Evolutionary conservation across 2,329 filamentous ascomycete species (phyloP).

Genomic region (Fusarium albidum): DNA sequence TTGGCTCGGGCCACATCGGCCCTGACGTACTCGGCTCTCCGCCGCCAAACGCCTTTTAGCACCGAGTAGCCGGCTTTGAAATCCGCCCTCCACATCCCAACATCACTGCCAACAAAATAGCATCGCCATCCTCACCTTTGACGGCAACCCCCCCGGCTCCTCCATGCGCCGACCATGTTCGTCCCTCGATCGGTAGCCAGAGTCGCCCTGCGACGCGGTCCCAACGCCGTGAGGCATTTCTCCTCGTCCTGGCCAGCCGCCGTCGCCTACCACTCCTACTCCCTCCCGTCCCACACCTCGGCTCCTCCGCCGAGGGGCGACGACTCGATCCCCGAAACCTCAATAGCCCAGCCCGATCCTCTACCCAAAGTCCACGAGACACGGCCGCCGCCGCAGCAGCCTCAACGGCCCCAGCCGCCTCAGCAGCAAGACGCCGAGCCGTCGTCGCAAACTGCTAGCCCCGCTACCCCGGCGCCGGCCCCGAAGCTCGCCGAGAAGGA

Average conservation of each 20-base stretch:
- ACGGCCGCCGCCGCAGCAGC: constrained; percentile 49
- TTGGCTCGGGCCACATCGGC: constrained; percentile 49
- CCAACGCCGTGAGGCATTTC: constrained; percentile 53
- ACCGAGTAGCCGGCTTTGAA: constrained; percentile 41
- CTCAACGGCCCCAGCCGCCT: constrained; percentile 29
- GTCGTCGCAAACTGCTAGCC: constrained; percentile 25
- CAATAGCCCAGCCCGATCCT: constrained; percentile 54
- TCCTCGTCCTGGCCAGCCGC: constrained; percentile 45
- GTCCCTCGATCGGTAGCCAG: constrained; percentile 51
- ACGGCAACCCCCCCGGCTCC: too few species aligned
- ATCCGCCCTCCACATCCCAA: constrained; percentile 24
- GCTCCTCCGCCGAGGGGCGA: constrained; percentile 53
- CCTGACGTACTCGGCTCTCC: constrained; percentile 40
- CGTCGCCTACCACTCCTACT: constrained; percentile 60
- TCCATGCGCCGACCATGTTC: constrained; percentile 52
- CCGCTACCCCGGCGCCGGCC: constrained; percentile 41
- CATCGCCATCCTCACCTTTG: not conserved
- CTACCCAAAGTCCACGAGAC: constrained; percentile 63
- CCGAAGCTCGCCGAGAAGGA: constrained; percentile 64
- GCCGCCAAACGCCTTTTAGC: constrained; percentile 43
- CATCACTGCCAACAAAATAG: constrained; percentile 14
- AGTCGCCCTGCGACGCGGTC: constrained; percentile 50
- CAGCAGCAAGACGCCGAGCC: constrained; percentile 25
- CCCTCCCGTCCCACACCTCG: constrained; percentile 53
- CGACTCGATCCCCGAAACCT: constrained; percentile 53